Conservation (phyloP, 129 eudicot genomes). For the Tanacetum coccineum region DNA sequence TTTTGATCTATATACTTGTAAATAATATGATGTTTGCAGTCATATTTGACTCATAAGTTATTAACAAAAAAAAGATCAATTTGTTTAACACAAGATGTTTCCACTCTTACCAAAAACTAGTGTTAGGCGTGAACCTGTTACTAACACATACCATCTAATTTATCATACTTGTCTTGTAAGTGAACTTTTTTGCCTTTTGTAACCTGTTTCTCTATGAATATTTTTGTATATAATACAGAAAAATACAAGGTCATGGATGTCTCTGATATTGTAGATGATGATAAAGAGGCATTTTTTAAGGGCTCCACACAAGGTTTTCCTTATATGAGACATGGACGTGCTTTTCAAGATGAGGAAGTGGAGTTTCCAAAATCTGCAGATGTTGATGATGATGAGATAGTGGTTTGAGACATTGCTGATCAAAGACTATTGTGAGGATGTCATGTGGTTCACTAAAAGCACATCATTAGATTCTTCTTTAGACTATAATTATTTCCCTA, state of each 20-base stretch:
- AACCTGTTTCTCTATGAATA: slow-evolving; percentile 19
- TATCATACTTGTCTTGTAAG: background rate
- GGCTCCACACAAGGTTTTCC: slow-evolving; percentile 50
- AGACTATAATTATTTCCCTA: slow-evolving; percentile 44
- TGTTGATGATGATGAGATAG: slow-evolving; percentile 27
- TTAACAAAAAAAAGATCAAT: no score
- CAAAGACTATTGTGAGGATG: slow-evolving; percentile 39
- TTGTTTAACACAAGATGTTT: no score
- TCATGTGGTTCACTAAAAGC: slow-evolving; percentile 19
- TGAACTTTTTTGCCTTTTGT: background rate
- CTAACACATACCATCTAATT: no score
- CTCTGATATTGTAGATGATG: no score
- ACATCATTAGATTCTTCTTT: no score
- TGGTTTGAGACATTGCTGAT: slow-evolving; percentile 31
- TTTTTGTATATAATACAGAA: slow-evolving; percentile 39
- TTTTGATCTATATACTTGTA: background rate
- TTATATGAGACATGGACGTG: slow-evolving; percentile 32
- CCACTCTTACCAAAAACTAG: no score
- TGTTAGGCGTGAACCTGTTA: no score
- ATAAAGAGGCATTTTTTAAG: slow-evolving; percentile 67
- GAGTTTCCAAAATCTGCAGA: slow-evolving; percentile 32
- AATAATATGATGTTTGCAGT: no score
- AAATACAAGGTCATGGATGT: slow-evolving; percentile 56
- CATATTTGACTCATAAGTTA: no score
- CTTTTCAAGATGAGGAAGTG: slow-evolving; percentile 38